phyloP scores from a whole-genome alignment of 2,329 filamentous ascomycete genomes.

The Myriosclerotinia curreyana region DNA sequence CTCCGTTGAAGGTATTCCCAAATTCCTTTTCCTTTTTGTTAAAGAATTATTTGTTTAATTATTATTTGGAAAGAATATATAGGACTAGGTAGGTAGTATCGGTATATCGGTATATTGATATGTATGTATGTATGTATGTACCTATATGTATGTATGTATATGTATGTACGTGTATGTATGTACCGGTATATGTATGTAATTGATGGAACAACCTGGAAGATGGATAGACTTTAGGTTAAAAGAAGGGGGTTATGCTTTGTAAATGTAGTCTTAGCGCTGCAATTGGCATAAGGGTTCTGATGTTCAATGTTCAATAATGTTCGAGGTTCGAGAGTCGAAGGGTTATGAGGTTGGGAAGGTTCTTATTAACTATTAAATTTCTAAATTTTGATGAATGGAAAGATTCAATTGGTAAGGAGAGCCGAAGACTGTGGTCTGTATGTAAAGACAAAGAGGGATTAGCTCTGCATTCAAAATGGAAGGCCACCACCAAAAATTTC shows the following conservation, averaged over 20 bases:
- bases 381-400: neutral
- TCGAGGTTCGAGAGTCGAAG: no score
- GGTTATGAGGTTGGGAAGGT: no score
- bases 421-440: no score
- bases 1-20: conserved; percentile 17
- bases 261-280: conserved; percentile 15
- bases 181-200: neutral
- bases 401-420: neutral
- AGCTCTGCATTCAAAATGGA: conserved; percentile 10
- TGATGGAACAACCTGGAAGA: neutral
- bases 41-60: neutral
- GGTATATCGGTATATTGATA: neutral
- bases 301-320: neutral
- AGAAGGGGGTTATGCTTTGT: conserved; percentile 11
- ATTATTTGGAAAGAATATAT: neutral
- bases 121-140: neutral
- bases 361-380: no score
- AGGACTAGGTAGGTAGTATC: neutral
- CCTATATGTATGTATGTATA: no score
- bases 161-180: neutral
- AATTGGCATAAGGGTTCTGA: conserved; percentile 12
- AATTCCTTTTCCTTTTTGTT: neutral
- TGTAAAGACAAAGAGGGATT: conserved; percentile 1
- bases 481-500: neutral
- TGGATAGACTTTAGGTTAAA: neutral